Percentiles rank a stretch among this genome's conserved stretches.
Conservation (phyloP, 2,329 filamentous ascomycete species). For the Nothomitra cinnamomea region DNA sequence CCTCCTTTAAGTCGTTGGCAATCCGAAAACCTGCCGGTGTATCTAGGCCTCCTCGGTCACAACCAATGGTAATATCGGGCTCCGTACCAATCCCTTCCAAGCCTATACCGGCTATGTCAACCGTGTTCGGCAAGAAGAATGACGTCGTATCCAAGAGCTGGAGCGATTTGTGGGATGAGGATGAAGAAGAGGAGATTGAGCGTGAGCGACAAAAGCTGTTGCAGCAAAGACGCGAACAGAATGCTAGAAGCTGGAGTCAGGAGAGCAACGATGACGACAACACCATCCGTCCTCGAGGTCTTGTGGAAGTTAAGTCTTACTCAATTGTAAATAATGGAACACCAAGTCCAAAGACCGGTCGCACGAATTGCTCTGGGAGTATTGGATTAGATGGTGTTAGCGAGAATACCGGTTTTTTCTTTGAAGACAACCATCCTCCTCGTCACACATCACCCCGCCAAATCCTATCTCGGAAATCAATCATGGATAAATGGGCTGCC, state of each 20-base stretch:
- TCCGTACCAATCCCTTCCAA: slow-evolving; percentile 51
- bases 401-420: slow-evolving; percentile 54
- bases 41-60: slow-evolving; percentile 38
- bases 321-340: slow-evolving; percentile 31
- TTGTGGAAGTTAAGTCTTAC: slow-evolving; percentile 37
- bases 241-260: slow-evolving; percentile 64
- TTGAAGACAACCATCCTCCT: slow-evolving; percentile 42
- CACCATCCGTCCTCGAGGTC: slow-evolving; percentile 31
- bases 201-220: slow-evolving; percentile 40
- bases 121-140: slow-evolving; percentile 61
- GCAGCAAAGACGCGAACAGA: slow-evolving; percentile 30
- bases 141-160: slow-evolving; percentile 91
- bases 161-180: slow-evolving; percentile 97
- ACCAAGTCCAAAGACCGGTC: slow-evolving; percentile 23
- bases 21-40: slow-evolving; percentile 25
- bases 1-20: slow-evolving; percentile 61
- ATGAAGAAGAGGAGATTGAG: slow-evolving; percentile 52
- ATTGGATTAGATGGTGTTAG: slow-evolving; percentile 44
- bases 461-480: slow-evolving; percentile 44
- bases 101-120: slow-evolving; percentile 52
- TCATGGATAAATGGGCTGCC: slow-evolving; percentile 74
- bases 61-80: slow-evolving; percentile 63
- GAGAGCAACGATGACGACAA: slow-evolving; percentile 41
- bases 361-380: slow-evolving; percentile 22
- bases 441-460: slow-evolving; percentile 31